Percentiles rank a stretch among this genome's conserved stretches.
These are phyloP conservation scores for Allium fistulosum DNA, from an alignment of 106 monocot genomes.

Conservation along the genomic window DNA sequence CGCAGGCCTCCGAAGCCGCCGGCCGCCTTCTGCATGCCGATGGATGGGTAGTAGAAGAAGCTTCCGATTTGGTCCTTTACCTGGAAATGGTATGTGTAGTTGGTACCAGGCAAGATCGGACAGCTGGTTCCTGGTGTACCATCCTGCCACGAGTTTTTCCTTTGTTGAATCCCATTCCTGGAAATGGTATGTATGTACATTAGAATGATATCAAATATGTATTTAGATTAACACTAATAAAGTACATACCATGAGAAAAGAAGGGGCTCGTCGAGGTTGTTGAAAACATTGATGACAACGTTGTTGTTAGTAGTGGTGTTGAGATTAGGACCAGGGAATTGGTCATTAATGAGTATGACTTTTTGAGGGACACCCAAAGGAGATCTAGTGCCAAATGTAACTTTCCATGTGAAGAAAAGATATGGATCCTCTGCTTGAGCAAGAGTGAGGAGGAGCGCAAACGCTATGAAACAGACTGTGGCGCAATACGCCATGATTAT, in stretches of 20 bases:
- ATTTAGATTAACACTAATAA: background rate
- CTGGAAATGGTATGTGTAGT: slow-evolving; percentile 70
- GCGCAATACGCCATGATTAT: no score
- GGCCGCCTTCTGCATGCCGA: slow-evolving; percentile 48
- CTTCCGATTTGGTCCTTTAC: slow-evolving; percentile 64
- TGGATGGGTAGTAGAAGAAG: slow-evolving; percentile 56
- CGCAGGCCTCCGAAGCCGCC: slow-evolving; percentile 55
- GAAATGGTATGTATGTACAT: no score
- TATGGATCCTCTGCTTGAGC: slow-evolving; percentile 27
- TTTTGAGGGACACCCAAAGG: slow-evolving; percentile 26
- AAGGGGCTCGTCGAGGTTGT: slow-evolving; percentile 26
- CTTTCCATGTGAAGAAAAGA: slow-evolving; percentile 33
- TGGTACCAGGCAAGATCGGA: slow-evolving; percentile 26
- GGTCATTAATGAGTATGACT: slow-evolving; percentile 32
- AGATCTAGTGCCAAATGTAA: slow-evolving; percentile 24
- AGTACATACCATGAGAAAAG: slow-evolving; percentile 11
- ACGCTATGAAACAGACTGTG: no score
- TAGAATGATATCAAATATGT: no score
- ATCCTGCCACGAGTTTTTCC: slow-evolving; percentile 66
- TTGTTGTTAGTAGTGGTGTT: slow-evolving; percentile 37
- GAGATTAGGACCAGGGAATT: slow-evolving; percentile 41
- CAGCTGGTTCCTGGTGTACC: slow-evolving; percentile 47
- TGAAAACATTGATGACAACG: slow-evolving; percentile 21
- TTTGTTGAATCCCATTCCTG: slow-evolving; percentile 65
- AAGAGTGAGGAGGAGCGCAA: background rate